Base-by-base conservation (phyloP, 768 basidiomycete genomes). In the Cystobasidium onofrii region DNA sequence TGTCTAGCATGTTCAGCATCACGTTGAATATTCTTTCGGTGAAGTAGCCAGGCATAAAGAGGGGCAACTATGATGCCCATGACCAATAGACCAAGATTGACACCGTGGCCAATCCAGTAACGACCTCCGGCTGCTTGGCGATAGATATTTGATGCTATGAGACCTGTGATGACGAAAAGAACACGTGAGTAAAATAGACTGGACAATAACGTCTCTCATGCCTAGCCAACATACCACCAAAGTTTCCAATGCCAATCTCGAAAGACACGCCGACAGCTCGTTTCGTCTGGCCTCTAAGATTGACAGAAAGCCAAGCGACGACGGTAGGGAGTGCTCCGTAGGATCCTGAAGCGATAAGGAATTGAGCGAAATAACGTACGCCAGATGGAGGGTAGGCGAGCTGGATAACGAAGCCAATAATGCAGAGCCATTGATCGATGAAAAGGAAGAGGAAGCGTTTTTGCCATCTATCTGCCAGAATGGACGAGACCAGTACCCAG, bases 221-320 rank as follows among this genome's bases (percentile, higher is more conserved):
- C n/a, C n/a, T n/a, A n/a, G n/a, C n/a, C 31, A 12, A 46, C 33
- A 15, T 63, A 39, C 76, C 77, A 18, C 73, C 75, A 57, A 78
- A 66, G 64, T 77, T 78, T 3, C 77, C 75, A 31, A 78, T 74
- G 25, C 75, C 78, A 50, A 78, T 78, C 50, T 78, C 76, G 43
- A 74, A 74, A 0, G 73, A 73, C 1, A 76, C 71, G 18, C 76
- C 73, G 23, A 77, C 77, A n/a, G 74, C 77, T 1, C 77, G 65
- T 60, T 77, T 77, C 0, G 75, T 73, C 50, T 76, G 76, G 0
- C 78, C 78, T 0, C 41, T n/a, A 0, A 78, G 67, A 62, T 78
- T 78, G 72, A 63, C 69, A 13, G 75, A 62, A 25, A 76, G 75
- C 78, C 78, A 78, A 4, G 77, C 74, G 10, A 77, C 74, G 50